Conservation (phyloP, 768 basidiomycete species). For the Lactifluus subvellereus region DNA sequence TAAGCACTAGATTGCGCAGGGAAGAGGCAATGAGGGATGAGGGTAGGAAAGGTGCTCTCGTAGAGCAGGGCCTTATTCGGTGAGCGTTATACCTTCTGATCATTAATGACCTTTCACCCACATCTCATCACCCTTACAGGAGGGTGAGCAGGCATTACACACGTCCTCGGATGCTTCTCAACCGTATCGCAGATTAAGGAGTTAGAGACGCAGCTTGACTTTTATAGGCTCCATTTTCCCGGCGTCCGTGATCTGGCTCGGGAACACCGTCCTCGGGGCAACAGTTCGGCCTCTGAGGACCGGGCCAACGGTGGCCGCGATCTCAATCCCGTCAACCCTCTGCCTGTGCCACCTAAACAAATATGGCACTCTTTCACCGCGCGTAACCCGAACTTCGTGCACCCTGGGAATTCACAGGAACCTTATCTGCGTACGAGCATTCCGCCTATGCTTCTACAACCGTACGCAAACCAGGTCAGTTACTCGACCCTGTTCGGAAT, state of each 20-base stretch:
- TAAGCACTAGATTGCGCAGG: background rate
- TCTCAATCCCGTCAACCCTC: conserved; percentile 9
- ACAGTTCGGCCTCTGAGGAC: background rate
- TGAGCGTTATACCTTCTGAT: background rate
- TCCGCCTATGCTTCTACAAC: conserved; percentile 7
- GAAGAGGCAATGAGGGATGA: conserved; percentile 13
- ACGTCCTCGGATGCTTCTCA: background rate
- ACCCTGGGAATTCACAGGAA: conserved; percentile 15
- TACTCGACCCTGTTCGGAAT: background rate
- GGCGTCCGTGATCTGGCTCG: conserved; percentile 15
- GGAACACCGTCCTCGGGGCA: conserved; percentile 3
- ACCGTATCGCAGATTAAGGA: conserved; percentile 14
- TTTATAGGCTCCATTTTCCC: conserved; percentile 12
- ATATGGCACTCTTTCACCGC: conserved; percentile 15
- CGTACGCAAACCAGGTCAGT: conserved; percentile 17
- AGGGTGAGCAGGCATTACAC: conserved; percentile 8
- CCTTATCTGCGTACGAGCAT: conserved; percentile 14
- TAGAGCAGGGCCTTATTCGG: conserved; percentile 13
- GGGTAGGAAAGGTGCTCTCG: conserved; percentile 11
- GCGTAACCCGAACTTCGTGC: conserved; percentile 13
- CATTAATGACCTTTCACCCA: background rate
- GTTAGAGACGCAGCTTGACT: conserved; percentile 10
- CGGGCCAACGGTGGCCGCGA: conserved; percentile 8
- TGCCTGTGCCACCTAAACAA: conserved; percentile 15
- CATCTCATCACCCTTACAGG: conserved; percentile 1